phyloP scores from a whole-genome alignment of 768 basidiomycete genomes.

The Fibroporia radiculosa region DNA sequence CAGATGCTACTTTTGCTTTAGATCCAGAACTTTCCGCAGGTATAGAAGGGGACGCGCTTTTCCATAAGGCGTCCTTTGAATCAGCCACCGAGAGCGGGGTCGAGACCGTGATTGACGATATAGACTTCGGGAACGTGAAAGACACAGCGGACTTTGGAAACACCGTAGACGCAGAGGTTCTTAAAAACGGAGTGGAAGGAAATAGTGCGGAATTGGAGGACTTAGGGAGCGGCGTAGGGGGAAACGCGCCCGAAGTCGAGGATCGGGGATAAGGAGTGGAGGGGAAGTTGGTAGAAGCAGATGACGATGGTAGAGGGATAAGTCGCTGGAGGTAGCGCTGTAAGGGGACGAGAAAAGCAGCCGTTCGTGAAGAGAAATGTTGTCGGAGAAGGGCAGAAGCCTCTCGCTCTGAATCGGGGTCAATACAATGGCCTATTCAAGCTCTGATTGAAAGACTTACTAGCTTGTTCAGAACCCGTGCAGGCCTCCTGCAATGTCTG shows the following conservation, averaged over 20 bases:
- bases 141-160: not conserved
- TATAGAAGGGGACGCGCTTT: not conserved
- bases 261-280: not conserved
- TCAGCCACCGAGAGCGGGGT: not conserved
- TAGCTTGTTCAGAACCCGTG: slow-evolving; percentile 36
- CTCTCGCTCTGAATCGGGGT: slow-evolving; percentile 39
- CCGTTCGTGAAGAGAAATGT: slow-evolving; percentile 83
- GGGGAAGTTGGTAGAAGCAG: slow-evolving; percentile 11
- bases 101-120: not conserved
- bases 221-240: not conserved
- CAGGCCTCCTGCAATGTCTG: slow-evolving; percentile 64
- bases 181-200: not conserved
- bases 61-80: not conserved
- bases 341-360: slow-evolving; percentile 79
- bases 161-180: not conserved
- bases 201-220: not conserved
- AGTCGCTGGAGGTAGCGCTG: slow-evolving; percentile 87
- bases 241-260: not conserved
- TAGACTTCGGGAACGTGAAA: not conserved
- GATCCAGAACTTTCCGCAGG: not conserved
- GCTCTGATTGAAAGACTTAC: slow-evolving; percentile 37
- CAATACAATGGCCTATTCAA: not conserved
- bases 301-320: slow-evolving; percentile 62
- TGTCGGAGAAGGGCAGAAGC: slow-evolving; percentile 62
- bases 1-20: not conserved